Evolutionary conservation across 139 green algal genomes (phyloP).

Genomic region (Zygnema cylindricum): DNA sequence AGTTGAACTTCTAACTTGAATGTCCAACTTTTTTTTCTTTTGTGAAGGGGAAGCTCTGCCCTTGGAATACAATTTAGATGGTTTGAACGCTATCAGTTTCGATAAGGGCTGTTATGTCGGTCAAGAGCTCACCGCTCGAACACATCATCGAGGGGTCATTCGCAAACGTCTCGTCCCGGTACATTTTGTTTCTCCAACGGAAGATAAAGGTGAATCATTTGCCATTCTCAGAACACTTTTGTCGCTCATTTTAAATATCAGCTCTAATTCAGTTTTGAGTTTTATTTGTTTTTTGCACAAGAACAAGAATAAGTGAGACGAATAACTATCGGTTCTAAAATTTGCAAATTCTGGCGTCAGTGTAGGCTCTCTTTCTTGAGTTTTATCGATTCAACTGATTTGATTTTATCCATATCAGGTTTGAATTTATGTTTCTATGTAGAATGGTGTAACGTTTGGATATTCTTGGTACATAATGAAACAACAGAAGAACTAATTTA

Average conservation of each 20-base stretch:
- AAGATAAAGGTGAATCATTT: neutral
- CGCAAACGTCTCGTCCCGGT: constrained; percentile 85
- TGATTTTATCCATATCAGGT: too few species aligned
- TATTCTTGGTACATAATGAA: too few species aligned
- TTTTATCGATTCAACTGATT: too few species aligned
- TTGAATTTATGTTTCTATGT: too few species aligned
- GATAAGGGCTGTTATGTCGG: constrained; percentile 97
- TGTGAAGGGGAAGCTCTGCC: constrained; percentile 71
- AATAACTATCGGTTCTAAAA: too few species aligned
- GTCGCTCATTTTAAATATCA: neutral
- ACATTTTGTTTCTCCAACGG: neutral
- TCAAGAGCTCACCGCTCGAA: constrained; percentile 85
- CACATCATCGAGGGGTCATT: constrained; percentile 80
- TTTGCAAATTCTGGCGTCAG: too few species aligned
- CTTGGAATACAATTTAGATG: constrained; percentile 95
- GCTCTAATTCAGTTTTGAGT: neutral
- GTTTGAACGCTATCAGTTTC: constrained; percentile 86
- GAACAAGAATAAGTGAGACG: too few species aligned
- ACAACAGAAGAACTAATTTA: too few species aligned
- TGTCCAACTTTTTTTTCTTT: neutral
- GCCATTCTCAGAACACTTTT: neutral
- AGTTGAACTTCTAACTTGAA: too few species aligned
- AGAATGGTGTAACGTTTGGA: too few species aligned
- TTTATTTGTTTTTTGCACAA: constrained; percentile 2
- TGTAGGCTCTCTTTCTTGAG: too few species aligned